A percentile compares a stretch with the other conserved stretches of the same genome.
Evolutionary conservation across 768 basidiomycete species (phyloP).

Genomic region (Termitomyces sp.): DNA sequence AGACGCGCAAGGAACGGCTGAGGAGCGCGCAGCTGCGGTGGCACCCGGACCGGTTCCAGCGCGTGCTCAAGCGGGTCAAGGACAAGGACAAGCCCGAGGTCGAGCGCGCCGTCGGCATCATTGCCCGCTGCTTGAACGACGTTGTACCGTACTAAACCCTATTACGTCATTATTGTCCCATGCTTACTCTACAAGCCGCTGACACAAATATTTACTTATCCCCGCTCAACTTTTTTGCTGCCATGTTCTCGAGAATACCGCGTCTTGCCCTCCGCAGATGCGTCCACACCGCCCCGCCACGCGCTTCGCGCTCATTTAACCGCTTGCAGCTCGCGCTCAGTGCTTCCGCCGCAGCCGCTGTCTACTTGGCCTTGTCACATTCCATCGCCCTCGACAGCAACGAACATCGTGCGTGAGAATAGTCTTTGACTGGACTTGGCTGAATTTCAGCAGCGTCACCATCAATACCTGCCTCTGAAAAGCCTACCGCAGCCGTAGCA

Average conservation of each 20-base stretch:
- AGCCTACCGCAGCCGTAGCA: too few relatives aligned
- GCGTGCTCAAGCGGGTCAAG: constrained; percentile 46
- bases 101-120: constrained; percentile 58
- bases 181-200: neutral
- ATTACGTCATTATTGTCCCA: neutral
- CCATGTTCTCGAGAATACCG: constrained; percentile 52
- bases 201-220: constrained; percentile 5
- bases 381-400: constrained; percentile 47
- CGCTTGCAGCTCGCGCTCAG: constrained; percentile 33
- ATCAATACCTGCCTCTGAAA: neutral
- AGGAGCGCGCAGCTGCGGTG: constrained; percentile 64
- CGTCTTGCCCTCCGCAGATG: constrained; percentile 48
- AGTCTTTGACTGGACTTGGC: neutral
- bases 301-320: constrained; percentile 15
- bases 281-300: constrained; percentile 38
- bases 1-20: constrained; percentile 61
- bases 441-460: neutral
- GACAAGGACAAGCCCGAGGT: constrained; percentile 47
- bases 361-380: constrained; percentile 41
- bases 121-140: constrained; percentile 66
- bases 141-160: constrained; percentile 16
- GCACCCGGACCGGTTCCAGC: constrained; percentile 77
- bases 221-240: neutral
- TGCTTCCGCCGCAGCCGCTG: constrained; percentile 36
- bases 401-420: constrained; percentile 21